Evolutionary conservation across 2,329 filamentous ascomycete species (phyloP).

Genomic region (Pyrenochaeta sp.): DNA sequence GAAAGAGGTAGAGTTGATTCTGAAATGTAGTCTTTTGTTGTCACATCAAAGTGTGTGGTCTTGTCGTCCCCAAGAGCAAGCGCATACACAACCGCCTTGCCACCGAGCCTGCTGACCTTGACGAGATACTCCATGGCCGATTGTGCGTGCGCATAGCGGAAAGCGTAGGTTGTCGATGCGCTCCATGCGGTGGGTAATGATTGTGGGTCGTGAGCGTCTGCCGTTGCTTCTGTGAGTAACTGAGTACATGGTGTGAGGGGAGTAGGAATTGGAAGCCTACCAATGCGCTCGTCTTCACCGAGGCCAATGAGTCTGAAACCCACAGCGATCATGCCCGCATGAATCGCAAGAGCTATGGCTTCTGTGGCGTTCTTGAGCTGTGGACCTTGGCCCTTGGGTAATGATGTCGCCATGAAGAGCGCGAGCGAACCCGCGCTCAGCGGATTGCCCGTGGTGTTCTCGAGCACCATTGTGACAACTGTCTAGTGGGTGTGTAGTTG

Average conservation of each 20-base stretch:
- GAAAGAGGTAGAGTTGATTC: conserved; percentile 63
- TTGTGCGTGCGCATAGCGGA: conserved; percentile 86
- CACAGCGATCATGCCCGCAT: conserved; percentile 81
- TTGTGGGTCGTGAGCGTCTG: conserved; percentile 62
- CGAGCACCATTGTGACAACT: conserved; percentile 29
- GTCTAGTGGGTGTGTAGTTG: neutral
- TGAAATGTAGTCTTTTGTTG: conserved; percentile 76
- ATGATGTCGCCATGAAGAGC: conserved; percentile 52
- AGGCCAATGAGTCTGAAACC: conserved; percentile 84
- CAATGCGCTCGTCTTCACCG: conserved; percentile 78
- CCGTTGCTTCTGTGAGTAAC: conserved; percentile 60
- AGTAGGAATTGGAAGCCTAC: conserved; percentile 52
- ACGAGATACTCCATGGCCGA: conserved; percentile 85
- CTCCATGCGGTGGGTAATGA: conserved; percentile 84
- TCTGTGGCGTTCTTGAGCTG: conserved; percentile 75
- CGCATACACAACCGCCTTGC: conserved; percentile 83
- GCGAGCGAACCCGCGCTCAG: conserved; percentile 54
- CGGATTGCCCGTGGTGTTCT: conserved; percentile 49
- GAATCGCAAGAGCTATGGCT: conserved; percentile 81
- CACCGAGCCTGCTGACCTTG: conserved; percentile 81
- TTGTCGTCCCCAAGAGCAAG: conserved; percentile 81
- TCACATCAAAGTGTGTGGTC: conserved; percentile 78
- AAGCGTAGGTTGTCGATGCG: conserved; percentile 72
- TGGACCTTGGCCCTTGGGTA: conserved; percentile 49
- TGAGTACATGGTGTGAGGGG: conserved; percentile 22